phyloP scores from a whole-genome alignment of 495 filamentous ascomycete species.

The Aspergillus biplanus region DNA sequence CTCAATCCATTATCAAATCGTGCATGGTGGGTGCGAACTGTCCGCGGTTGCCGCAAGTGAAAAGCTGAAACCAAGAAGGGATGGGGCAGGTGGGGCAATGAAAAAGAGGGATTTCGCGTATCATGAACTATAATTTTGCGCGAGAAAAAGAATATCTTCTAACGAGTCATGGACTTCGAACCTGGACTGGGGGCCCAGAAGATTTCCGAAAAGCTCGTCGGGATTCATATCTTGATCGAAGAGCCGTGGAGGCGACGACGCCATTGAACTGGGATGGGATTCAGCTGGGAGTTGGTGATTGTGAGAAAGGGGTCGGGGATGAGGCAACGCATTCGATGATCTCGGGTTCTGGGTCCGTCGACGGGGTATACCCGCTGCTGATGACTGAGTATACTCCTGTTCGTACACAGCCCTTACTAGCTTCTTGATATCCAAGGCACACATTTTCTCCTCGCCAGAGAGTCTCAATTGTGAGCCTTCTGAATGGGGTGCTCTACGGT shows the following conservation, averaged over 20 bases:
- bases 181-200: background rate
- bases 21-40: too few relatives aligned
- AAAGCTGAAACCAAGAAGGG: too few relatives aligned
- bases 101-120: too few relatives aligned
- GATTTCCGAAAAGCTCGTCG: background rate
- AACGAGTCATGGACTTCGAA: conserved; percentile 8
- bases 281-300: background rate
- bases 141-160: conserved; percentile 11
- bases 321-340: background rate
- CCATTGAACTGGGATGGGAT: background rate
- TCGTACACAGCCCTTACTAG: conserved; percentile 7
- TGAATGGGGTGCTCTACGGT: background rate
- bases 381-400: background rate
- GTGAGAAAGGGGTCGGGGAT: background rate
- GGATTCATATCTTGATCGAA: background rate
- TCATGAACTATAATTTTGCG: conserved; percentile 4
- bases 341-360: too few relatives aligned
- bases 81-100: too few relatives aligned
- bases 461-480: background rate
- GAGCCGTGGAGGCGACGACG: background rate
- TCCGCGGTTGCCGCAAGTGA: too few relatives aligned
- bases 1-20: too few relatives aligned
- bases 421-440: background rate
- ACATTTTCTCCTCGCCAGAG: background rate
- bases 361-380: background rate